Conservation (phyloP, 768 basidiomycete genomes). For the Macrolepiota albuminosa region DNA sequence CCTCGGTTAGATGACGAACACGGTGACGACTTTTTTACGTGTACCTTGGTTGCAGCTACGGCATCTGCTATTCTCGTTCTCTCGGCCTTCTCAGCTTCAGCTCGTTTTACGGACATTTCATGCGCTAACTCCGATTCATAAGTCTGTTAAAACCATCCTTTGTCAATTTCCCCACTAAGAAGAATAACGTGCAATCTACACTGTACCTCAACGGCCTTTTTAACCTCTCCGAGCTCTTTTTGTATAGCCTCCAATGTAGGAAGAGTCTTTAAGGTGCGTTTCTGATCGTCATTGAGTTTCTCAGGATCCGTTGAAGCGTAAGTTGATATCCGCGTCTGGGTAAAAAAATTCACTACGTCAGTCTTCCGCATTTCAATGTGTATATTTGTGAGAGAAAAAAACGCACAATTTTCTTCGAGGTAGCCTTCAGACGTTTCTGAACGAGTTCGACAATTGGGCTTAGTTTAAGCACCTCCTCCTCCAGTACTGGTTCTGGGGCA, state of each 20-base stretch:
- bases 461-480: constrained; percentile 46
- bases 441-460: constrained; percentile 78
- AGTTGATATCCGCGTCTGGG: constrained; percentile 64
- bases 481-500: constrained; percentile 35
- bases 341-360: constrained; percentile 13
- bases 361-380: neutral
- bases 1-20: neutral
- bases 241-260: constrained; percentile 72
- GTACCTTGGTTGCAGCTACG: constrained; percentile 56
- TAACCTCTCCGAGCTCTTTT: constrained; percentile 81
- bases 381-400: constrained; percentile 5
- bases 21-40: constrained; percentile 9
- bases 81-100: constrained; percentile 53
- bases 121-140: constrained; percentile 61
- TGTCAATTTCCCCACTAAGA: constrained; percentile 3
- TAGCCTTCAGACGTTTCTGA: constrained; percentile 69
- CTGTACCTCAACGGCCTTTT: constrained; percentile 77
- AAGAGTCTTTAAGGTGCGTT: constrained; percentile 63
- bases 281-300: constrained; percentile 88
- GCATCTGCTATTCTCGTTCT: constrained; percentile 51
- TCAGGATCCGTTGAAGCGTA: constrained; percentile 66
- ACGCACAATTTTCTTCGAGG: constrained; percentile 82
- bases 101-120: constrained; percentile 49
- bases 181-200: neutral
- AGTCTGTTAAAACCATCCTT: constrained; percentile 32